Conservation (phyloP, 805 yeast species). For the Sugiyamaella boreocaroliniensis region DNA sequence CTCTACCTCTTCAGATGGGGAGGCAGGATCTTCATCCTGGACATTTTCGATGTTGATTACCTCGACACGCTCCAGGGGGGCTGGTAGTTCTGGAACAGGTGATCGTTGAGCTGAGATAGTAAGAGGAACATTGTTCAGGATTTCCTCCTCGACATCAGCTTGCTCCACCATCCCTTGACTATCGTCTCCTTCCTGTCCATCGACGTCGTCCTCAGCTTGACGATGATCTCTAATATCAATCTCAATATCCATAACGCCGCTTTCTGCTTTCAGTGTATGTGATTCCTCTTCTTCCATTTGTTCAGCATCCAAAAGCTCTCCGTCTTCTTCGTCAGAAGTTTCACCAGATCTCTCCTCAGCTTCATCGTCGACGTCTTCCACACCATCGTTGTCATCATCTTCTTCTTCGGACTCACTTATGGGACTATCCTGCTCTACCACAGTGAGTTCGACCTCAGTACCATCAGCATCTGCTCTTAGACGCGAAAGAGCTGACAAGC, state of each 20-base stretch:
- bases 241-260: too few relatives aligned
- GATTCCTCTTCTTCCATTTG: too few relatives aligned
- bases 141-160: neutral
- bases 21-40: neutral
- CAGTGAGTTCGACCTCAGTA: constrained; percentile 4
- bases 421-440: neutral
- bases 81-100: neutral
- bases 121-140: too few relatives aligned
- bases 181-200: too few relatives aligned
- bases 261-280: too few relatives aligned
- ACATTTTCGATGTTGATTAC: neutral
- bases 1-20: neutral
- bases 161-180: too few relatives aligned
- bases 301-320: too few relatives aligned
- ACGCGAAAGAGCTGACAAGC: neutral
- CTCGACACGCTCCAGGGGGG: neutral
- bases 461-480: neutral
- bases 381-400: constrained; percentile 16
- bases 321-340: too few relatives aligned
- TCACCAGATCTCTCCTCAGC: neutral
- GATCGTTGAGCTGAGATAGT: neutral
- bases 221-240: too few relatives aligned
- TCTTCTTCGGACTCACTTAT: constrained; percentile 11
- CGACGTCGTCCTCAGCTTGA: too few relatives aligned
- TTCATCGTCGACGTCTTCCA: constrained; percentile 15